These are phyloP conservation scores for Hypericum androsaemum DNA, from an alignment of 345 rosid genomes.

Conservation along the genomic window DNA sequence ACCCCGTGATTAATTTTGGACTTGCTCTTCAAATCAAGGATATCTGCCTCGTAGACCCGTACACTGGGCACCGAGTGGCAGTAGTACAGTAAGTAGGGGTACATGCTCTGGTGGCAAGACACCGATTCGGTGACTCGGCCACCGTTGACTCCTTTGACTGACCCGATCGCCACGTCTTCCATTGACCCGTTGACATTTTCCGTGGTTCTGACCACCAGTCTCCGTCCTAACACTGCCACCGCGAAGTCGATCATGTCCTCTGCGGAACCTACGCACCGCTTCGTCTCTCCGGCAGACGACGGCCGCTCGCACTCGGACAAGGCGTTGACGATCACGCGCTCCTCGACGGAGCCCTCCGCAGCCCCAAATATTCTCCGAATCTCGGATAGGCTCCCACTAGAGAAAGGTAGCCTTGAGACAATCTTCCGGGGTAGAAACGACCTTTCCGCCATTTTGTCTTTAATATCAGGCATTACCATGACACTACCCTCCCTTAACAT, in stretches of 20 bases:
- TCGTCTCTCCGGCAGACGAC: constrained; percentile 19
- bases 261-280: constrained; percentile 17
- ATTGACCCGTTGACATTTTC: constrained; percentile 17
- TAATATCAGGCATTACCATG: constrained; percentile 22
- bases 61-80: constrained; percentile 26
- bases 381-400: neutral
- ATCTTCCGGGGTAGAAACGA: constrained; percentile 20
- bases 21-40: constrained; percentile 11
- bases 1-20: constrained; percentile 15
- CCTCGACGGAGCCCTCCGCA: constrained; percentile 10
- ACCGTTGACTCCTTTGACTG: constrained; percentile 18
- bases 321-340: constrained; percentile 15
- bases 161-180: constrained; percentile 13
- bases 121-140: constrained; percentile 21
- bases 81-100: constrained; percentile 24
- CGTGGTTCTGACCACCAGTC: constrained; percentile 18
- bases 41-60: constrained; percentile 22
- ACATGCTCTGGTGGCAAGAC: constrained; percentile 25
- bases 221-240: constrained; percentile 11
- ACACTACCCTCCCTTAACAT: constrained; percentile 20
- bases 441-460: constrained; percentile 20
- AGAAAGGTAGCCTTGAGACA: constrained; percentile 19
- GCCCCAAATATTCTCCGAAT: constrained; percentile 16
- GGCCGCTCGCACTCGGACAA: constrained; percentile 22
- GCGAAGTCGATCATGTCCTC: constrained; percentile 27